Conservation (phyloP, 805 yeast genomes). For the Saturnispora sekii region DNA sequence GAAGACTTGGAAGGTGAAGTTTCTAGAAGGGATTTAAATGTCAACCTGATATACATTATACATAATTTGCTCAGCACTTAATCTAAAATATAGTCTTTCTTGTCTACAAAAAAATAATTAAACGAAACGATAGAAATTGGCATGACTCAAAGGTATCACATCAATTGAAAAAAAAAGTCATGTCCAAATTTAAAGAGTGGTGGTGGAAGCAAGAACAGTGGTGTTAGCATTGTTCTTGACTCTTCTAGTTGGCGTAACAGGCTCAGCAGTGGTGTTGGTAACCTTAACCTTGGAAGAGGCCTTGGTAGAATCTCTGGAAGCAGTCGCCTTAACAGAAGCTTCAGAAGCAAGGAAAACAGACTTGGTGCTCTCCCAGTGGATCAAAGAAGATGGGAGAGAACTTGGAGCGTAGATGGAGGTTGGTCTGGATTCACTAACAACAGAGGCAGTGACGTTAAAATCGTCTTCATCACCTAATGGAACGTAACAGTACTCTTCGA, state of each 20-base stretch:
- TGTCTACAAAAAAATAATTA: neutral
- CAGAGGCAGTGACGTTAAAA: constrained; percentile 4
- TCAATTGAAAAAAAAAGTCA: constrained; percentile 1
- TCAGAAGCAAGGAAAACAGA: constrained; percentile 5
- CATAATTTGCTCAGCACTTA: neutral
- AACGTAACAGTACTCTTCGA: constrained; percentile 52
- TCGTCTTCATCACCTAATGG: constrained; percentile 4
- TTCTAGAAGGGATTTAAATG: constrained; percentile 17
- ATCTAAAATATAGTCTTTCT: neutral
- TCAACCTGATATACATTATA: neutral
- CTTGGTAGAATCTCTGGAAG: constrained; percentile 3
- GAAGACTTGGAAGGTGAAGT: constrained; percentile 43
- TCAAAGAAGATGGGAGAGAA: constrained; percentile 11
- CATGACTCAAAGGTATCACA: neutral
- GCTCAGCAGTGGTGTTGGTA: constrained; percentile 4
- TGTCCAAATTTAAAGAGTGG: neutral
- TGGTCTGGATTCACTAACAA: constrained; percentile 10
- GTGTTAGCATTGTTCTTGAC: constrained; percentile 7
- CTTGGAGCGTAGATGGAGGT: constrained; percentile 12
- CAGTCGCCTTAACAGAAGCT: constrained; percentile 2
- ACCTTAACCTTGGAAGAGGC: too few species aligned
- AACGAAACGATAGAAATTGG: neutral
- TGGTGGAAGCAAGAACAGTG: neutral
- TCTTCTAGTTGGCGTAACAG: neutral
- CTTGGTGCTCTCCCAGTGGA: constrained; percentile 7